A percentile compares a stretch with the other conserved stretches of the same genome.
Evolutionary conservation across 2,329 filamentous ascomycete genomes (phyloP).

Genomic region (Ceratocystiopsis brevicomis): DNA sequence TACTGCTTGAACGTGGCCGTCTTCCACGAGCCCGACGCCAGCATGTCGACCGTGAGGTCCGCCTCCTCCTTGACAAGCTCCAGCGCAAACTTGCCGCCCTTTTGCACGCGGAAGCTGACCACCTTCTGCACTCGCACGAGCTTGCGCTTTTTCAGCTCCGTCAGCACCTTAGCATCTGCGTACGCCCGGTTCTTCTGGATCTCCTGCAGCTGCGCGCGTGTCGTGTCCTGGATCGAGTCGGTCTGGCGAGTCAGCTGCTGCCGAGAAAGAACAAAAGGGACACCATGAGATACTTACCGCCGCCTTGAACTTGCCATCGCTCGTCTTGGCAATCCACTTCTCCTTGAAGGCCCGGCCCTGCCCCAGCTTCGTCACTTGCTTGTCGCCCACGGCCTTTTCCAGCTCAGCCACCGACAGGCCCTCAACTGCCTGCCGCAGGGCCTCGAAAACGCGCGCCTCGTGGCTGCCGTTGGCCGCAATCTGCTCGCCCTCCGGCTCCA

Average conservation of each 20-base stretch:
- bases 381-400: slow-evolving; percentile 50
- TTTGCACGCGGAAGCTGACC: slow-evolving; percentile 64
- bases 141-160: slow-evolving; percentile 83
- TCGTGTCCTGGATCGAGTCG: slow-evolving; percentile 63
- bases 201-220: slow-evolving; percentile 52
- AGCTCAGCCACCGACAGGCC: slow-evolving; percentile 66
- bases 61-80: slow-evolving; percentile 88
- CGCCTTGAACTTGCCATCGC: slow-evolving; percentile 32
- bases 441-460: slow-evolving; percentile 67
- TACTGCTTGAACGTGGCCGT: slow-evolving; percentile 63
- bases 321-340: slow-evolving; percentile 48
- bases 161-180: slow-evolving; percentile 51
- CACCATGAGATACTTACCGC: slow-evolving; percentile 21
- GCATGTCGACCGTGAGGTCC: slow-evolving; percentile 85
- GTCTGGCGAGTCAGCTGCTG: slow-evolving; percentile 15
- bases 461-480: slow-evolving; percentile 62
- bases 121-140: slow-evolving; percentile 69
- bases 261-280: too few relatives aligned
- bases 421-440: slow-evolving; percentile 50
- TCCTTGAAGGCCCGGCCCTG: slow-evolving; percentile 84
- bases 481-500: slow-evolving; percentile 57
- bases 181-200: slow-evolving; percentile 53
- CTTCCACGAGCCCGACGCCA: slow-evolving; percentile 78
- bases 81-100: slow-evolving; percentile 73
- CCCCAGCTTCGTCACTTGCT: slow-evolving; percentile 62